Base-by-base conservation (phyloP, 1,284 basidiomycete genomes). In the Sanguinoderma infundibulare region DNA sequence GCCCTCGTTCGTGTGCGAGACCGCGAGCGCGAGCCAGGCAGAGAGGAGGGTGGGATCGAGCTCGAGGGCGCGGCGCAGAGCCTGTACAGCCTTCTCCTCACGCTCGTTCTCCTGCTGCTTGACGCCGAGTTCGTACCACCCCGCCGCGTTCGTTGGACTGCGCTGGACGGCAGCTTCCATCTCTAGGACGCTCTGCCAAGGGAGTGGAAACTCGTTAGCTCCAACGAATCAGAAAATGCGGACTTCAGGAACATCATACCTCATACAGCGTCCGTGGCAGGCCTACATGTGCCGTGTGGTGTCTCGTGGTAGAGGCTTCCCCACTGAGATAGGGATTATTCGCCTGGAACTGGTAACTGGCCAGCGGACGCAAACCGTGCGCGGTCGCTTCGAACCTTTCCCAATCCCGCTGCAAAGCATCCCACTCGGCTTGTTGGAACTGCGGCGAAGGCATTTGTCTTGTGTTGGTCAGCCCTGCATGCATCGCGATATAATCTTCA, bases 61-160 rank as follows among this genome's bases (percentile, higher is more conserved):
- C 67, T 92, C 87, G 50, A 95, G 80, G 1, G 96, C 91, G 62
- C 90, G 90, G 42, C 85, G 82, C 26, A 99, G 83, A 0, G 97
- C 98, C 51, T 90, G 83, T 54, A 99, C 87, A 5, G 97, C 98
- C 70, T 95, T 91, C 24, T 87, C 83, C 77, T 99, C 97, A 24
- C 96, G 89, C 75, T 99, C 97, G 74, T 98, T 98, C 77, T 98
- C 97, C 77, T 99, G 97, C 74, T 99, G 98, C 77, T 95, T 97
- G 50, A 99, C 89, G 28, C 98, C 97, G 49, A 99, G 88, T 61
- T 92, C 87, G 72, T 87, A 96, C 97, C 97, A 99, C 7, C 90
- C 90, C 38, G 77, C 71, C 0, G 92, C 89, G 65, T 92, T 85
- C 0, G 75, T 79, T 39, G 91, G 89, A 68, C 96, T 85, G 44